Conservation (phyloP, 768 basidiomycete genomes). For the Phanerodontia chrysosporium region DNA sequence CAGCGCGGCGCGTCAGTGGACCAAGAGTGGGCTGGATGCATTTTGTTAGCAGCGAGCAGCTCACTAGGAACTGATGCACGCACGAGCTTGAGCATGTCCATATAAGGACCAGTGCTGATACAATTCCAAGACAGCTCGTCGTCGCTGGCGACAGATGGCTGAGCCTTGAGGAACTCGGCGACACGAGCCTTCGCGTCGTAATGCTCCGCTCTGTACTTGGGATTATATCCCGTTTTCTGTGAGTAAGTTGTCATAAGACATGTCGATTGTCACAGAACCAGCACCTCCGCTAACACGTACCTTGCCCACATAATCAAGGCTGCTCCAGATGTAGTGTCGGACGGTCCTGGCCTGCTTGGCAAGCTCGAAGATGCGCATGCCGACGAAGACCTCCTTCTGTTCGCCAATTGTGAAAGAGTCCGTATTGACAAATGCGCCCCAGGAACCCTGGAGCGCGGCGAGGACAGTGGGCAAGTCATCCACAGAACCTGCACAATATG, state of each 20-base stretch:
- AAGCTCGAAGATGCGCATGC: constrained; percentile 36
- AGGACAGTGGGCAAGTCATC: constrained; percentile 25
- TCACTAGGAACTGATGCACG: constrained; percentile 2
- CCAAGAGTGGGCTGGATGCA: constrained; percentile 10
- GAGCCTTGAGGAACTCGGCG: constrained; percentile 1
- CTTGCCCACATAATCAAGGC: constrained; percentile 35
- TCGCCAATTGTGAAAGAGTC: constrained; percentile 33
- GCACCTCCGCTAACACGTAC: constrained; percentile 22
- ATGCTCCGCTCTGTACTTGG: constrained; percentile 25
- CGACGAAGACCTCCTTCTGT: constrained; percentile 33
- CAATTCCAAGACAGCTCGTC: constrained; percentile 2
- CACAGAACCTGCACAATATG: constrained; percentile 24
- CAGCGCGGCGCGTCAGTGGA: constrained; percentile 19
- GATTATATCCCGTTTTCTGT: constrained; percentile 1
- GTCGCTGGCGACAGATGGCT: constrained; percentile 3
- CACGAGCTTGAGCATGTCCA: constrained; percentile 14
- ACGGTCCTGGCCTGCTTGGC: constrained; percentile 29
- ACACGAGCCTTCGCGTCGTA: constrained; percentile 10
- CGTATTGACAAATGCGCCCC: constrained; percentile 33
- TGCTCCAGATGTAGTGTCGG: constrained; percentile 37
- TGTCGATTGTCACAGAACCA: not conserved
- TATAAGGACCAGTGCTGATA: constrained; percentile 13
- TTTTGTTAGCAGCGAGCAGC: constrained; percentile 8
- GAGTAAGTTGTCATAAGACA: too few species aligned
- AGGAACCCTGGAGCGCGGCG: constrained; percentile 28